Base-by-base conservation (phyloP, 257 asterid species). In the Henckelia pumila region DNA sequence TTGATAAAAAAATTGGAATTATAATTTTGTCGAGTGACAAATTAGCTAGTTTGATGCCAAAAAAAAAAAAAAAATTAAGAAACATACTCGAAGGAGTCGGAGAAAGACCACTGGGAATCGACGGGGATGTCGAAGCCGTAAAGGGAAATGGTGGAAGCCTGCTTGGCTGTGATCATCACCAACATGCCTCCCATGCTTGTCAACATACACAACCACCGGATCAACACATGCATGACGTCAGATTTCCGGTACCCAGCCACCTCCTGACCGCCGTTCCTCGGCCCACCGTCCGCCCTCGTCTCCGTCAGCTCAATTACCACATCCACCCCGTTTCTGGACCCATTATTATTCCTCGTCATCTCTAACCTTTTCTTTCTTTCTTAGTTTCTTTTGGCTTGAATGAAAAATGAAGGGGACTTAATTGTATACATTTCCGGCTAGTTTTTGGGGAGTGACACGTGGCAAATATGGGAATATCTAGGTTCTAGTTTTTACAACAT, bases 71-170 rank as follows among this genome's bases (percentile, higher is more conserved):
- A 3, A 28, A 3, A 28, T 28, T 25, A 4, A 28, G 5, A 28
- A 1, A 73, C 80, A 80, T 80, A 91, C 98, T 71, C 81, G 72
- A 92, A 89, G 19, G 98, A 87, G 58, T 84, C 83, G 20, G 98
- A 78, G 71, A 87, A 89, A 53, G 96, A 85, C 98, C 98, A 92
- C 56, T 89, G 89, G 82, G 98, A 89, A 82, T 65, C 68, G 56
- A 89, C 56, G 29, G 96, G 95, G 7, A 92, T 8, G 71, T 64
- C 82, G 74, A 92, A 83, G 20, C 98, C 98, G 64, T 89, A 84
- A 40, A 92, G 69, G 16, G 96, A 80, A 47, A 92, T 82, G 61
- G 90, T 76, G 32, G 95, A 82, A 25, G 84, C 76, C 78, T 92
- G 85, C 61, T 84, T 62, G 26, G 98, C 94, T 7, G 95, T 85